Evolutionary conservation across 768 basidiomycete species (phyloP).

Genomic region (Rhodosporidiobolus odoratus): DNA sequence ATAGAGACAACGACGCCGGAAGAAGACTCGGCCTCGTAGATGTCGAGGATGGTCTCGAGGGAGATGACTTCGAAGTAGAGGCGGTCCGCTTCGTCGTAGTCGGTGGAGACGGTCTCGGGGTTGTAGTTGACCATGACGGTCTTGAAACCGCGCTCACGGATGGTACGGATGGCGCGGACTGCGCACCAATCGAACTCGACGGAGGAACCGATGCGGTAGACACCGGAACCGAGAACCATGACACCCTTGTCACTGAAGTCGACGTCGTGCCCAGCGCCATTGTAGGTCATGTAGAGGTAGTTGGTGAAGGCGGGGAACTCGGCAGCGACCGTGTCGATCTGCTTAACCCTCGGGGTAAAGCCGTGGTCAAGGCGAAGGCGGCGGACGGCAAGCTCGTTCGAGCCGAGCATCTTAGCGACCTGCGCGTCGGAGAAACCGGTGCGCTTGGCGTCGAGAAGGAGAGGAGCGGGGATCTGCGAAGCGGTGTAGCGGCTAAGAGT

Average conservation of each 20-base stretch:
- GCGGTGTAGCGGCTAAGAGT: constrained; percentile 25
- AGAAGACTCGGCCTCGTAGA: constrained; percentile 84
- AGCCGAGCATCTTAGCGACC: constrained; percentile 71
- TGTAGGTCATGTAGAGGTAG: constrained; percentile 97
- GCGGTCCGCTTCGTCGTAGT: constrained; percentile 97
- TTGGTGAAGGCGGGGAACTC: constrained; percentile 99
- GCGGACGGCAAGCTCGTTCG: constrained; percentile 89
- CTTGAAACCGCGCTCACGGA: constrained; percentile 87
- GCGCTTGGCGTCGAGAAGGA: constrained; percentile 80
- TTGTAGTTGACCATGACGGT: constrained; percentile 99
- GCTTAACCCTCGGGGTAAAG: constrained; percentile 89
- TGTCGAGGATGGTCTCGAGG: constrained; percentile 90
- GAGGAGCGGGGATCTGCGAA: constrained; percentile 48
- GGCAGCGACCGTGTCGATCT: constrained; percentile 97
- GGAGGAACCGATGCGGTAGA: constrained; percentile 96
- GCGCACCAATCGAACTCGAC: constrained; percentile 99
- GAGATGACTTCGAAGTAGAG: constrained; percentile 99
- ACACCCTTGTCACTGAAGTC: constrained; percentile 84
- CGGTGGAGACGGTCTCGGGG: constrained; percentile 97
- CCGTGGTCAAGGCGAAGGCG: constrained; percentile 75
- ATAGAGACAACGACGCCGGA: constrained; percentile 91
- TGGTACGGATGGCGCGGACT: constrained; percentile 89
- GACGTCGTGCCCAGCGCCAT: constrained; percentile 89
- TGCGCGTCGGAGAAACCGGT: constrained; percentile 93
- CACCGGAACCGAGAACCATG: constrained; percentile 96